These are phyloP conservation scores for Ilyonectria destructans DNA, from an alignment of 2,329 filamentous ascomycete genomes.

Conservation along the genomic window DNA sequence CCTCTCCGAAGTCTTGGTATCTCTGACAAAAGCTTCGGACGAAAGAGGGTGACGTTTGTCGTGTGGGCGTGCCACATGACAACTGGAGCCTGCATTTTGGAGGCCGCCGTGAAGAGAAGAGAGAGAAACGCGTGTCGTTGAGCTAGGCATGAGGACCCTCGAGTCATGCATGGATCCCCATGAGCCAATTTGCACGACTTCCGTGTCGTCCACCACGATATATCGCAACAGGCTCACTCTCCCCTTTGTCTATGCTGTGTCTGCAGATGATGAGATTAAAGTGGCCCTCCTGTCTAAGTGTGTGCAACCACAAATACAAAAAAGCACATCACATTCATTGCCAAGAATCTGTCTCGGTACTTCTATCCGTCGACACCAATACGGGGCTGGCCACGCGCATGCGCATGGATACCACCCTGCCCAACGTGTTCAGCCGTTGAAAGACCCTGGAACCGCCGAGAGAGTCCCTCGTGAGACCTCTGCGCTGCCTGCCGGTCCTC, in stretches of 20 bases:
- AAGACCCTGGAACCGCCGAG: conserved; percentile 8
- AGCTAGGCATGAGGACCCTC: neutral
- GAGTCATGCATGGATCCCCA: conserved; percentile 23
- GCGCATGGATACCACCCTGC: conserved; percentile 19
- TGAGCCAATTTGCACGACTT: conserved; percentile 26
- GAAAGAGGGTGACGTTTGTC: conserved; percentile 17
- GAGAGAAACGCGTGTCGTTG: conserved; percentile 23
- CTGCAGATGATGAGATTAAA: neutral
- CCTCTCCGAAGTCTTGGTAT: conserved; percentile 34
- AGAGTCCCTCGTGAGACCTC: conserved; percentile 17
- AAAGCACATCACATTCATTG: too few species aligned
- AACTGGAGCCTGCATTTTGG: neutral
- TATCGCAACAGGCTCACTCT: neutral
- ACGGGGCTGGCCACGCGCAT: conserved; percentile 11
- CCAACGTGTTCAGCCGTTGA: conserved; percentile 10
- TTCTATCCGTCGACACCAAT: neutral
- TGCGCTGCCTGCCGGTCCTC: neutral
- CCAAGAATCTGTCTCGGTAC: neutral
- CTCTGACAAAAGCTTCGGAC: conserved; percentile 4
- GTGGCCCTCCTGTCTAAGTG: neutral
- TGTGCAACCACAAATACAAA: neutral
- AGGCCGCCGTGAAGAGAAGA: neutral
- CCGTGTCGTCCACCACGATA: neutral
- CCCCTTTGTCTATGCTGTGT: neutral
- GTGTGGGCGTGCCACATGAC: conserved; percentile 16